Conservation (phyloP, 352 stramenopile genomes). For the Phytophthora sansomeana region DNA sequence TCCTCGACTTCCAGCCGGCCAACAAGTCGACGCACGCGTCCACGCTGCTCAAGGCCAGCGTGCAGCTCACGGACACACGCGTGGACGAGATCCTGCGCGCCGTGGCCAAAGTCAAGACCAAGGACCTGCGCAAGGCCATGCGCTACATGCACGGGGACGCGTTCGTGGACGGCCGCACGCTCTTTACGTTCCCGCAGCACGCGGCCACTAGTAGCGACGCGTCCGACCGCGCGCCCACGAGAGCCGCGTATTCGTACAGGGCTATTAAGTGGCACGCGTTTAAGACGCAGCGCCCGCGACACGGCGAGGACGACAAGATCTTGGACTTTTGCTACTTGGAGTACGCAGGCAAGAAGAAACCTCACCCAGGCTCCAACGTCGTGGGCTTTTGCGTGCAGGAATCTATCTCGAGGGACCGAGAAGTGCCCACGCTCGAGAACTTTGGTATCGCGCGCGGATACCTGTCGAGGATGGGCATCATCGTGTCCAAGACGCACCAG, state of each 20-base stretch:
- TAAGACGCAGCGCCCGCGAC: slow-evolving; percentile 36
- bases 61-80: slow-evolving; percentile 57
- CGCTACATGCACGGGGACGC: slow-evolving; percentile 61
- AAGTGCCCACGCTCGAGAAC: slow-evolving; percentile 69
- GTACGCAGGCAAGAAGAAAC: slow-evolving; percentile 70
- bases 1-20: slow-evolving; percentile 70
- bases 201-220: slow-evolving; percentile 14
- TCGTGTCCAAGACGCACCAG: slow-evolving; percentile 73
- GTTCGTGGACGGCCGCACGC: slow-evolving; percentile 71
- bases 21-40: slow-evolving; percentile 67
- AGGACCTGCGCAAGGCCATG: slow-evolving; percentile 67
- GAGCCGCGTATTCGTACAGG: slow-evolving; percentile 61
- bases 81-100: slow-evolving; percentile 67
- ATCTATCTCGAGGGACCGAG: slow-evolving; percentile 63
- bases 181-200: slow-evolving; percentile 63
- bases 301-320: slow-evolving; percentile 49
- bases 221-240: background rate
- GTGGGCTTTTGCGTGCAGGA: slow-evolving; percentile 82
- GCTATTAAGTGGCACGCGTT: slow-evolving; percentile 84
- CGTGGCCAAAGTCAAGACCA: slow-evolving; percentile 65
- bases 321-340: slow-evolving; percentile 82
- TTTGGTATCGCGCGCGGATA: slow-evolving; percentile 67
- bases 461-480: slow-evolving; percentile 66
- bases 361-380: slow-evolving; percentile 57
- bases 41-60: slow-evolving; percentile 70